phyloP scores from a whole-genome alignment of 345 rosid genomes.

The Linum trigynum region DNA sequence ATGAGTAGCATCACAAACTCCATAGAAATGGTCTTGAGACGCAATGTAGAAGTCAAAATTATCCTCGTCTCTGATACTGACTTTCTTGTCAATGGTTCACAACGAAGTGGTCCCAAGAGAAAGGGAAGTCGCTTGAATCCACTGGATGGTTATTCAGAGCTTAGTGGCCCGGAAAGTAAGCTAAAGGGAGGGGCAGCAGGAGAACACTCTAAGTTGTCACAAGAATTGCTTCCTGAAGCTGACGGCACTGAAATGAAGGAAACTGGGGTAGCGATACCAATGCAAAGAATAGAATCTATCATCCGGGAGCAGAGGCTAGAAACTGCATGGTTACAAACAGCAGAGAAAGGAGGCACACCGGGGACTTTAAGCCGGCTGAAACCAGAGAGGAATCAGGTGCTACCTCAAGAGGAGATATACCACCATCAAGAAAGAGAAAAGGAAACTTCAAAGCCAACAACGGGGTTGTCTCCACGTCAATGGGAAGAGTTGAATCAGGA shows the following conservation, averaged over 20 bases:
- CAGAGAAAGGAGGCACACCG: conserved; percentile 65
- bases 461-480: conserved; percentile 44
- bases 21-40: conserved; percentile 68
- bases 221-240: conserved; percentile 30
- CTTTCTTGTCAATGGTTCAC: conserved; percentile 23
- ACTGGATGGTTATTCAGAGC: conserved; percentile 24
- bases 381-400: conserved; percentile 87
- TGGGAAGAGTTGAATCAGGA: conserved; percentile 66
- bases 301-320: conserved; percentile 89
- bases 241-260: conserved; percentile 33
- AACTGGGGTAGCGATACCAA: conserved; percentile 46
- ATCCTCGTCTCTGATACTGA: conserved; percentile 51
- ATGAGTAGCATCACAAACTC: conserved; percentile 91
- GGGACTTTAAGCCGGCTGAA: conserved; percentile 46
- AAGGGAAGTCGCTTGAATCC: conserved; percentile 17
- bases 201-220: conserved; percentile 24
- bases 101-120: conserved; percentile 28
- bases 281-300: conserved; percentile 90
- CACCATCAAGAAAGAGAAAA: conserved; percentile 32
- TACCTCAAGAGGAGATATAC: conserved; percentile 61
- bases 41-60: conserved; percentile 78
- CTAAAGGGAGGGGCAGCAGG: conserved; percentile 21
- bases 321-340: conserved; percentile 92
- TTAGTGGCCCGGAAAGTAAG: conserved; percentile 31
- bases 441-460: conserved; percentile 35